Base-by-base conservation (phyloP, 2,329 filamentous ascomycete species). In the Colletotrichum sojae region DNA sequence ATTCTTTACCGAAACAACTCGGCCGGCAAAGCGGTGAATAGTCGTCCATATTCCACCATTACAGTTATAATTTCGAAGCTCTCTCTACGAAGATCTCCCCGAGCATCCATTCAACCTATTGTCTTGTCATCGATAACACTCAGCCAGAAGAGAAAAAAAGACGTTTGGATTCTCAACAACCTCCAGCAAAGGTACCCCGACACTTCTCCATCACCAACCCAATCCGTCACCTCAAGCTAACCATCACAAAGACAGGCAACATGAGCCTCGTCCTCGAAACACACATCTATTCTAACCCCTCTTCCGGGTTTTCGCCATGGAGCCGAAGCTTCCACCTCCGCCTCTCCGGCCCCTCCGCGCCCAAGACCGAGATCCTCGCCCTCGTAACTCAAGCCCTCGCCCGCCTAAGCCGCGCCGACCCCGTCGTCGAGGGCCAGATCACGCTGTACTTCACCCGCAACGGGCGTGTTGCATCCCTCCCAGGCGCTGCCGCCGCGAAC, bases 391-490 rank as follows among this genome's bases (percentile, higher is more conserved):
- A 51, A 31, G 56, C 52, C 25, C 13, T 51, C 36, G 9, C 40
- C 9, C 63, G 64, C n/a, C 52, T 67, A 13, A 56, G 67, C 22
- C 63, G 56, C 18, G n/a, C 63, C 25, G 57, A 68, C 43, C 57
- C 63, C 15, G 31, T 70, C 22, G 63, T 61, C 18, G 67, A 70
- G 46, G 25, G 36, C 5, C 63, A 68, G 5, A 22, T 70, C 9
- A 68, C 63, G 16, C 64, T 70, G 2, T 70, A 68, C 39, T 70
- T 56, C 49, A 70, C 64, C 3, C 56, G 39, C 10, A 36, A 53
- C 39, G 67, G 58, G 36, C 63, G 46, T 6, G 57, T 62, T 52
- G 25, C 62, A 4, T 67, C 52, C 8, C 31, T 70, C 22, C 63
- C 63, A 2, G 63, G 15, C 43, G 6, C 13, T 25, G 13, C n/a